Base-by-base conservation (phyloP, 2,329 filamentous ascomycete genomes). In the Graphium sp. region DNA sequence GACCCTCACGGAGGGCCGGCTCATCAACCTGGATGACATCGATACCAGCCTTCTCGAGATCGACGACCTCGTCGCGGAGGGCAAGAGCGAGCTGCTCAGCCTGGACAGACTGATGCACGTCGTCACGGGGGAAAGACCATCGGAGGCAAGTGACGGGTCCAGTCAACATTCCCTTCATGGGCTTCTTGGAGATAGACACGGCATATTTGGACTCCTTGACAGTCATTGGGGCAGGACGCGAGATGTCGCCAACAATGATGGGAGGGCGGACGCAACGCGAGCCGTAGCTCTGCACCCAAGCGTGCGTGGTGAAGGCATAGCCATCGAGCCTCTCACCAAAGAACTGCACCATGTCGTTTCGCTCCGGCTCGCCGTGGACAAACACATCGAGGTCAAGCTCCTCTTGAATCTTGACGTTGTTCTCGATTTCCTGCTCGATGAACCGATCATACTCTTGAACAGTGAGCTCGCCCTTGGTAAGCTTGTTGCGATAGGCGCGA, bases 261-360 rank as follows among this genome's bases (percentile, higher is more conserved):
- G 89, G 89, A 45, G 89, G 89, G 53, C 89, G 82, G 45, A 98
- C 89, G 58, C 89, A 98, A 50, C 89, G 89, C 43, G 89, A 98
- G 48, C 89, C 89, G 60, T 98, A 98, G 47, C 74, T 83, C 72
- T 98, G 84, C 33, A 98, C 89, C 89, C 89, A 98, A 44, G 82
- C 89, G 64, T 94, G 81, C 55, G 87, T 95, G 55, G 89, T 98
- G 74, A 98, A 98, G 53, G 84, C 79, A 57, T 95, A 98, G 49
- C 89, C 89, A 48, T 91, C 74, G 38, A 98, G 71, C 49, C 83
- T 80, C 74, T 98, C 89, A 60, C 89, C 89, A 47, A 98, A 98
- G 76, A 94, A 98, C 63, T 98, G 89, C 30, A 98, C 89, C 89
- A 98, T 98, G 75, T 98, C 89, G 66, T 98, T 98, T 58, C 89